Evolutionary conservation across 257 asterid species (phyloP), one percentile per base, ranked within the genome.

Genomic region (Solanum commersonii): DNA sequence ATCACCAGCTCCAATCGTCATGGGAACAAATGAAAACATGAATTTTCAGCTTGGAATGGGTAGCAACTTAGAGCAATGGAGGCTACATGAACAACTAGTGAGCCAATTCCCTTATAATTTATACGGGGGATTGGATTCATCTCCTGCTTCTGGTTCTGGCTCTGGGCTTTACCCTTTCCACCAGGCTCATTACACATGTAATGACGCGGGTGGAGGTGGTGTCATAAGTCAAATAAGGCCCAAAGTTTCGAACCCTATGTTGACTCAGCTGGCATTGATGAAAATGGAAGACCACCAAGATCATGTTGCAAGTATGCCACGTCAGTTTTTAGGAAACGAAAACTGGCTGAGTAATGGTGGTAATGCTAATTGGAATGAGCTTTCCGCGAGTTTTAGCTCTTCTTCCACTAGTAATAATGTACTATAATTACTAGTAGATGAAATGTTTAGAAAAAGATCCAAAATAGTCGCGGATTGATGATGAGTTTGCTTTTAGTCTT

Each of bases 391-490:
- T 88, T 94, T 96, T 91, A 94, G 95, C 89, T 94, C 98, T 44
- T 91, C 96, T 73, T 93, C 98, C 1, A 92, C 98, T 13, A 93
- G 94, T 87, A 93, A 94, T 87, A 93, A 94, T 89, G 94, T 94
- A 2, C 89, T 89, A 85, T 95, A 92, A 88, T 59, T 74, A 74
- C 29, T 29, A 29, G 6, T 49, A 3, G 46, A 44, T 8, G n/a
- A 27, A 25, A 12, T 42, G 15, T 27, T 72, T 0, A 15, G 12
- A 15, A 12, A 73, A 20, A 73, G 27, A 20, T 7, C 10, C 29
- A 74, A 35, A 74, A 35, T 74, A 73, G 46, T 31, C 27, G 46
- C 1, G 27, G 46, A 38, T 38, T 4, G 44, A 35, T 22, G 49
- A 18, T 20, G 31, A 34, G 35, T 77, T 86, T 13, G 72, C 44